Conservation (phyloP, 2,329 filamentous ascomycete genomes). For the Chaetomiaceae sp. region DNA sequence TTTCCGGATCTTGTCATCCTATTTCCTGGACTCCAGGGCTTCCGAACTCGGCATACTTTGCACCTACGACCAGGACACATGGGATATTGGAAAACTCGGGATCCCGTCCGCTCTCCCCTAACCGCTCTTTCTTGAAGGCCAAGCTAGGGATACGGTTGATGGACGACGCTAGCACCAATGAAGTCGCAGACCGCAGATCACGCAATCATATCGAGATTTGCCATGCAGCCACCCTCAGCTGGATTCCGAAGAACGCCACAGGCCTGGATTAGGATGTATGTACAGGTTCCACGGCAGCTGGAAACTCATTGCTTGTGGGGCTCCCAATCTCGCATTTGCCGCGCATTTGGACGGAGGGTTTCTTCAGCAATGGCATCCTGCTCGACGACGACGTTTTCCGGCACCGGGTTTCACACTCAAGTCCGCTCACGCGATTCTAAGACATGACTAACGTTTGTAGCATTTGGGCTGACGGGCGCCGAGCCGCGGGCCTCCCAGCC, state of each 20-base stretch:
- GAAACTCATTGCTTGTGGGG: too few relatives aligned
- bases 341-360: too few relatives aligned
- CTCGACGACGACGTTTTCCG: too few relatives aligned
- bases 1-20: too few relatives aligned
- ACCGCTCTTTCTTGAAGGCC: background rate
- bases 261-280: too few relatives aligned
- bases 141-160: constrained; percentile 9
- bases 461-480: background rate
- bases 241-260: background rate
- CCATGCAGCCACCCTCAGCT: constrained; percentile 11
- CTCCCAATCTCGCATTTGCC: too few relatives aligned
- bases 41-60: too few relatives aligned
- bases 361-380: background rate
- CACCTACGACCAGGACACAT: too few relatives aligned
- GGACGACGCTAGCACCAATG: constrained; percentile 10
- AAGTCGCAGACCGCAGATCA: constrained; percentile 14
- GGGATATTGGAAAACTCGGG: constrained; percentile 1
- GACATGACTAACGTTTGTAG: background rate
- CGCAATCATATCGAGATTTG: constrained; percentile 19
- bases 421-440: background rate
- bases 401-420: too few relatives aligned
- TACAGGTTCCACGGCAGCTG: background rate
- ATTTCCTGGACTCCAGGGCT: too few relatives aligned
- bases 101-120: constrained; percentile 2
- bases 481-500: constrained; percentile 9